A percentile compares a stretch with the other conserved stretches of the same genome.
These are phyloP conservation scores for Passalora sequoiae DNA, from an alignment of 2,329 filamentous ascomycete genomes.

Conservation along the genomic window DNA sequence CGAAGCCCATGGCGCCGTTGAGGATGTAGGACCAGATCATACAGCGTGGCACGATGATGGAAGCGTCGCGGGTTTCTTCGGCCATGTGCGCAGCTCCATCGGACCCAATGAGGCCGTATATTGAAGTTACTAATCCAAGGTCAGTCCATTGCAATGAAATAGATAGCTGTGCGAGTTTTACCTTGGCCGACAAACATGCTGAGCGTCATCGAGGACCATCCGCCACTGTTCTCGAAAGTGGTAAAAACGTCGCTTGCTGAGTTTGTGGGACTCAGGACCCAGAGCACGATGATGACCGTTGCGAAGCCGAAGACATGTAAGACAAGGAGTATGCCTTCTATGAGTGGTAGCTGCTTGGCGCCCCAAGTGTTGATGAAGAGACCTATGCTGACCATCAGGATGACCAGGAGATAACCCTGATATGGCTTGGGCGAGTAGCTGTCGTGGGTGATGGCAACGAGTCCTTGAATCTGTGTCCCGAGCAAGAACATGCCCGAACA, in stretches of 20 bases:
- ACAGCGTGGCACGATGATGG: slow-evolving; percentile 23
- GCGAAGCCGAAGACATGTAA: slow-evolving; percentile 30
- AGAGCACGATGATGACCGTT: slow-evolving; percentile 29
- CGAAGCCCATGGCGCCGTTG: slow-evolving; percentile 18
- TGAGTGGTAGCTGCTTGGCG: slow-evolving; percentile 32
- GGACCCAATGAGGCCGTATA: slow-evolving; percentile 22
- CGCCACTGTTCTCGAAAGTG: slow-evolving; percentile 22
- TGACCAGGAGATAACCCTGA: slow-evolving; percentile 15
- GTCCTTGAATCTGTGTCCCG: slow-evolving; percentile 13
- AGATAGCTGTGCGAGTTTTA: neutral
- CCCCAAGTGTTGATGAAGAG: slow-evolving; percentile 19
- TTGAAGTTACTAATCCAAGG: slow-evolving; percentile 14
- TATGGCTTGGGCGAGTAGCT: slow-evolving; percentile 11
- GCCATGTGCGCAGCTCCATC: slow-evolving; percentile 29
- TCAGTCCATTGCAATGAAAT: neutral
- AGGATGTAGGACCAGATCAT: slow-evolving; percentile 26
- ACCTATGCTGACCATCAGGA: slow-evolving; percentile 14
- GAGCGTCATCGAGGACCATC: slow-evolving; percentile 10
- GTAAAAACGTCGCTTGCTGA: slow-evolving; percentile 27
- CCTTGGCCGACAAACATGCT: slow-evolving; percentile 13
- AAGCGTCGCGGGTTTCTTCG: slow-evolving; percentile 30
- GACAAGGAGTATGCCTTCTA: slow-evolving; percentile 37
- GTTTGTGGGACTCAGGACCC: slow-evolving; percentile 28
- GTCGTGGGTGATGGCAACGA: slow-evolving; percentile 12
- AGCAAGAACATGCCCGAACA: slow-evolving; percentile 14